phyloP scores from a whole-genome alignment of 768 basidiomycete genomes.

The Cystoderma amianthinum region DNA sequence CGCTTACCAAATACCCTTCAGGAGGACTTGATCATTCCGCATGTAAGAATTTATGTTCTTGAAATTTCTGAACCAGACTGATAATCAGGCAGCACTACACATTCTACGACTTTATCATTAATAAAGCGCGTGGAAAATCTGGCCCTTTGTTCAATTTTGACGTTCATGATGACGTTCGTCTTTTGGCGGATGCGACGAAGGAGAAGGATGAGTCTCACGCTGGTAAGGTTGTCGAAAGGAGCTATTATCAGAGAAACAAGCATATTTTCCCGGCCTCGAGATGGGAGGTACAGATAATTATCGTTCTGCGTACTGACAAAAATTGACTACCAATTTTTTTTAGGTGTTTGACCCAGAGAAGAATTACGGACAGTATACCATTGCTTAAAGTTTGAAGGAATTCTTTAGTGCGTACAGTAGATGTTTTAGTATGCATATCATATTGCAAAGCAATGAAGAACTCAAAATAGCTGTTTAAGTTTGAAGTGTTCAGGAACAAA shows the following conservation, averaged over 20 bases:
- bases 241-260: slow-evolving; percentile 93
- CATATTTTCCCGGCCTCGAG: slow-evolving; percentile 96
- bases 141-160: slow-evolving; percentile 98
- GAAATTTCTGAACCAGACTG: slow-evolving; percentile 4
- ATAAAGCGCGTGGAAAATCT: slow-evolving; percentile 97
- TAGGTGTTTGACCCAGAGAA: slow-evolving; percentile 93
- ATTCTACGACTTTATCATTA: slow-evolving; percentile 97
- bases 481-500: no score
- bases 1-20: slow-evolving; percentile 19
- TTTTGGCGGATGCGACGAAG: slow-evolving; percentile 88
- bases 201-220: slow-evolving; percentile 99
- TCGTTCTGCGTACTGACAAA: not conserved
- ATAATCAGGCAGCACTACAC: slow-evolving; percentile 89
- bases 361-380: slow-evolving; percentile 89
- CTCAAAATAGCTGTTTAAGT: no score
- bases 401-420: not conserved
- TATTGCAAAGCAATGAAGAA: not conserved
- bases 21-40: slow-evolving; percentile 98
- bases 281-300: slow-evolving; percentile 65
- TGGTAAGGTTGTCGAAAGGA: slow-evolving; percentile 95
- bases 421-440: not conserved
- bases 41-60: slow-evolving; percentile 42
- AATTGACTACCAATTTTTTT: not conserved
- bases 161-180: slow-evolving; percentile 95
- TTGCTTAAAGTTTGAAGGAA: slow-evolving; percentile 25